Conservation (phyloP, 2,329 filamentous ascomycete genomes). For the Thelonectria olida region DNA sequence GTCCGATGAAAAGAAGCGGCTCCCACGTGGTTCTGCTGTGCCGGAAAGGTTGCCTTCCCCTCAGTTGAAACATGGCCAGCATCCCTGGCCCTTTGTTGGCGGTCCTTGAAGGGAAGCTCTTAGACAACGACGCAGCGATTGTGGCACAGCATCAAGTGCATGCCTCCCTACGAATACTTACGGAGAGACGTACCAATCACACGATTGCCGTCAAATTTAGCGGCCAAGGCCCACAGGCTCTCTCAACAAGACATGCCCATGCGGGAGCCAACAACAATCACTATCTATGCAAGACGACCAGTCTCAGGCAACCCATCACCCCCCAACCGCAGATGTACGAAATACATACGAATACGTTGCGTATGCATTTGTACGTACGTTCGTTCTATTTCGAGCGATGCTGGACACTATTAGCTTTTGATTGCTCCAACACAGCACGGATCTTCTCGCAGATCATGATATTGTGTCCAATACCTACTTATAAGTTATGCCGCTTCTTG, state of each 20-base stretch:
- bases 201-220: constrained; percentile 12
- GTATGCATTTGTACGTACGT: too few species aligned
- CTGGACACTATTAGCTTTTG: background rate
- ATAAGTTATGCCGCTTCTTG: background rate
- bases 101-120: background rate
- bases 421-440: background rate
- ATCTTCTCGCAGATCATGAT: background rate
- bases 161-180: too few species aligned
- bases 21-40: constrained; percentile 14
- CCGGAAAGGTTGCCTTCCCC: background rate
- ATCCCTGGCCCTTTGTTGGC: background rate
- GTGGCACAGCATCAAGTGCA: constrained; percentile 2
- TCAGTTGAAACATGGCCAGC: constrained; percentile 4
- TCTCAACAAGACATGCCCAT: background rate
- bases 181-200: too few species aligned
- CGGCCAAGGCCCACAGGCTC: background rate
- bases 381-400: too few species aligned
- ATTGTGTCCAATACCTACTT: background rate
- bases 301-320: too few species aligned
- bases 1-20: background rate
- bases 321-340: too few species aligned
- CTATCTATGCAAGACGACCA: too few species aligned
- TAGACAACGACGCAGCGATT: constrained; percentile 14
- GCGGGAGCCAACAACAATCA: background rate
- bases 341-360: too few species aligned